Conservation (phyloP, 768 basidiomycete species). For the Rhodotorula paludigena region DNA sequence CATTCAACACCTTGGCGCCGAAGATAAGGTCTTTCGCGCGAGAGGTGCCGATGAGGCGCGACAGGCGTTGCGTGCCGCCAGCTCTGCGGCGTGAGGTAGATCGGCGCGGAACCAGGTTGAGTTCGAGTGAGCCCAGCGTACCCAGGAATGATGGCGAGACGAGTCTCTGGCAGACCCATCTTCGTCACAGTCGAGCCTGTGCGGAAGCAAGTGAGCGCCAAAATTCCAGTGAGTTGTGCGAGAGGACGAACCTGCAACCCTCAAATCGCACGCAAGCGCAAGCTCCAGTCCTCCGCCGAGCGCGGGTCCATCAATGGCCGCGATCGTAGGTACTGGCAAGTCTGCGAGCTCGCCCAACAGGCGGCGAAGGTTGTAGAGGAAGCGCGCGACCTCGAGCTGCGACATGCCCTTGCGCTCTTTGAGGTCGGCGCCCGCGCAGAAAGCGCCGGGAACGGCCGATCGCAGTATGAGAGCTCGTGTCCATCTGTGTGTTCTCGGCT, state of each 20-base stretch:
- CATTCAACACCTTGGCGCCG: slow-evolving; percentile 65
- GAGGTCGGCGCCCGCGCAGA: slow-evolving; percentile 90
- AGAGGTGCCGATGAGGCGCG: slow-evolving; percentile 69
- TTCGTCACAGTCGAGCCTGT: slow-evolving; percentile 58
- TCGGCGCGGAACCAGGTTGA: accelerated
- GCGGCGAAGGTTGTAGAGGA: slow-evolving; percentile 68
- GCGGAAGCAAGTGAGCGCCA: too few species aligned
- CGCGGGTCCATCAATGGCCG: slow-evolving; percentile 84
- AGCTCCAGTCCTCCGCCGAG: slow-evolving; percentile 89
- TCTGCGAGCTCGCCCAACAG: slow-evolving; percentile 71
- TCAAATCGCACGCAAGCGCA: slow-evolving; percentile 79
- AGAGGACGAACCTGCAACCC: slow-evolving; percentile 71
- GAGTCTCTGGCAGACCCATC: slow-evolving; percentile 78
- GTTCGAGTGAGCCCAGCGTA: background rate
- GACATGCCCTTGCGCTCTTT: slow-evolving; percentile 79
- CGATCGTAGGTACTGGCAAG: slow-evolving; percentile 78
- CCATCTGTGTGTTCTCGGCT: slow-evolving; percentile 47
- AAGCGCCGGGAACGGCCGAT: slow-evolving; percentile 67
- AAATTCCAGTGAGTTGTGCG: background rate
- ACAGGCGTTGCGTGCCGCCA: slow-evolving; percentile 77
- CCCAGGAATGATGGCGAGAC: slow-evolving; percentile 78
- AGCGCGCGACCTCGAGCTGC: slow-evolving; percentile 64
- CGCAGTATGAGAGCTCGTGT: slow-evolving; percentile 76
- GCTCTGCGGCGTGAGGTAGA: slow-evolving; percentile 48
- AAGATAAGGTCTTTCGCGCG: slow-evolving; percentile 84